Base-by-base conservation (phyloP, 192 early-diverging fungal species). In the Funneliformis mosseae region DNA sequence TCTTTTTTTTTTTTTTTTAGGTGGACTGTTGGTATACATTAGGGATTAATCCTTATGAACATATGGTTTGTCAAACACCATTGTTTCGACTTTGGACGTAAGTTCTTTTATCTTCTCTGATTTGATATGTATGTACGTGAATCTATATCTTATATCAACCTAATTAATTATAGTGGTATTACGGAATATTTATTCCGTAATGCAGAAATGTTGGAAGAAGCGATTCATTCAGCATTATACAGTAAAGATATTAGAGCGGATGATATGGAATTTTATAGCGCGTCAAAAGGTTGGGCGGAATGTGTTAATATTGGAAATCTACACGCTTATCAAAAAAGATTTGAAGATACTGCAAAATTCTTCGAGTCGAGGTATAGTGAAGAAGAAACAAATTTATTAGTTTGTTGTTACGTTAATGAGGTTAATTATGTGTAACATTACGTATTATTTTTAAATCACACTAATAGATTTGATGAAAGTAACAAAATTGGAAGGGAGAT, bases 51-150 rank as follows among this genome's bases (percentile, higher is more conserved):
- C 96, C 97, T 18, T 99, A 98, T 82, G 94, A 96, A 60, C 95
- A 96, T 80, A 89, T 99, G 81, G 94, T 99, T 9, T 98, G 97
- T 78, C 96, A 98, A 85, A 99, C 97, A 1, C 97, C 97, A 12
- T 89, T 96, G 18, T 99, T 99, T 84, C 88, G 96, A 18, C 90
- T 98, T 82, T 95, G 96, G 92, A 89, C 96, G 85, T 91, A 90
- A 85, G 83, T 83, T 18, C 8, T 27, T 33, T 8, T 62, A n/a
- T 73, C 60, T 64, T 2, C 18, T 74, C 59, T 12, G 8, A 39
- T 61, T 25, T 45, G n/a, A 38, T 46, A n/a, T 68, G 11, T 78
- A 71, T 71, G 48, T 12, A 76, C 23, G 6, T n/a, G 28, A 33
- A 6, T 60, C 46, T 12, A 68, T 80, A 64, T 55, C 14, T 61